Evolutionary conservation across 306 rosid species (phyloP).

Genomic region (Biancaea sappan): DNA sequence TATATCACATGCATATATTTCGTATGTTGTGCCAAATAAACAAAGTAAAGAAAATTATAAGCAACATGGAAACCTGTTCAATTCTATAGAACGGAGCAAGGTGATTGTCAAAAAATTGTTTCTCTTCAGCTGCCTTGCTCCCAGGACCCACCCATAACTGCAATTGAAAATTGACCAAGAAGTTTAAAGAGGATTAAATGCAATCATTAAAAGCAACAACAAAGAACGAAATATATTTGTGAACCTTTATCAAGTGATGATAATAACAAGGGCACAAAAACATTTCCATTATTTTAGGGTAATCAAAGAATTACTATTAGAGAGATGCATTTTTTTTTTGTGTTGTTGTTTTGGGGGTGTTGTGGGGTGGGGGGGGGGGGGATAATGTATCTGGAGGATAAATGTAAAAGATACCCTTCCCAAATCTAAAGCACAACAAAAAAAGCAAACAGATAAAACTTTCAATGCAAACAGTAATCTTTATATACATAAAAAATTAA

Average conservation of each 20-base stretch:
- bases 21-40: neutral
- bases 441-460: conserved; percentile 12
- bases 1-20: conserved; percentile 32
- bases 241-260: neutral
- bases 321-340: no score
- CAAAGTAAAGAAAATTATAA: conserved; percentile 7
- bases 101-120: conserved; percentile 79
- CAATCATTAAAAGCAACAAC: conserved; percentile 9
- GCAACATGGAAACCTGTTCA: conserved; percentile 68
- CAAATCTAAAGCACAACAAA: conserved; percentile 13
- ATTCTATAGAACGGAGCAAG: conserved; percentile 98
- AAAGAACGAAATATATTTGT: neutral
- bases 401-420: neutral
- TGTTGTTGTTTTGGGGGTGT: no score
- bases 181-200: conserved; percentile 15
- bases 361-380: neutral
- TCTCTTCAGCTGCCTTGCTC: conserved; percentile 94
- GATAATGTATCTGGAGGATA: neutral
- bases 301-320: neutral
- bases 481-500: neutral
- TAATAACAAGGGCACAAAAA: neutral
- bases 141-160: conserved; percentile 98
- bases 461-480: neutral
- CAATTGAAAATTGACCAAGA: conserved; percentile 40
- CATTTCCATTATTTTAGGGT: neutral